Evolutionary conservation across 805 yeast genomes (phyloP), one percentile per base, ranked within the genome.

Genomic region (Ogataea thermomethanolica): DNA sequence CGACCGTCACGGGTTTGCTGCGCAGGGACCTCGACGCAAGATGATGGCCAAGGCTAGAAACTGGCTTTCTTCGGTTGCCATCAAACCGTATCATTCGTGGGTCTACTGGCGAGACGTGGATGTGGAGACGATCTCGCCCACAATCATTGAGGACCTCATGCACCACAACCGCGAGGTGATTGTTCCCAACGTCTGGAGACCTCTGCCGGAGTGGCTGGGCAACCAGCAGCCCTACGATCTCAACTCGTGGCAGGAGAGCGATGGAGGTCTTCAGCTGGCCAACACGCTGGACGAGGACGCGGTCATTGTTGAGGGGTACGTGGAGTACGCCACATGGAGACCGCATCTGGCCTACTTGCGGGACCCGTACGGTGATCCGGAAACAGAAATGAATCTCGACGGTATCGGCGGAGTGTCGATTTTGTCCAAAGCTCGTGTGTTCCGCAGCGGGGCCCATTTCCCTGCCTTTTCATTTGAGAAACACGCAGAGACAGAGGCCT

Each of bases 81-180:
- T 91, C 35, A 82, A 81, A 60, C 97, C 98, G 1, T 81, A 91
- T 60, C 98, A 91, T 60, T 80, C 95, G 7, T 89, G 90, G 84
- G 96, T 91, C 7, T 89, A 90, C 62, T 91, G 98, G 98, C 73
- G 98, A 64, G 98, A 91, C 67, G 96, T 93, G 9, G 98, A 91
- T 63, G 95, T 91, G n/a, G 96, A 90, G 60, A 81, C 90, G 0
- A 79, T 84, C 23, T 95, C 96, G 4, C 73, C 81, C 1, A 81
- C 96, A 1, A 78, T 90, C 45, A 63, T 90, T 46, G 96, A 90
- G 63, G 97, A 90, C 64, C 69, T 90, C 53, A 91, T 91, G 97
- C 84, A 78, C 54, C 96, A 88, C 62, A 79, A 84, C 59, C 78
- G 76, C 58, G 98, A 91, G 60, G 93, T 91, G 22, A 87, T 91